phyloP scores from a whole-genome alignment of 495 filamentous ascomycete genomes.

The Xylaria longipes region DNA sequence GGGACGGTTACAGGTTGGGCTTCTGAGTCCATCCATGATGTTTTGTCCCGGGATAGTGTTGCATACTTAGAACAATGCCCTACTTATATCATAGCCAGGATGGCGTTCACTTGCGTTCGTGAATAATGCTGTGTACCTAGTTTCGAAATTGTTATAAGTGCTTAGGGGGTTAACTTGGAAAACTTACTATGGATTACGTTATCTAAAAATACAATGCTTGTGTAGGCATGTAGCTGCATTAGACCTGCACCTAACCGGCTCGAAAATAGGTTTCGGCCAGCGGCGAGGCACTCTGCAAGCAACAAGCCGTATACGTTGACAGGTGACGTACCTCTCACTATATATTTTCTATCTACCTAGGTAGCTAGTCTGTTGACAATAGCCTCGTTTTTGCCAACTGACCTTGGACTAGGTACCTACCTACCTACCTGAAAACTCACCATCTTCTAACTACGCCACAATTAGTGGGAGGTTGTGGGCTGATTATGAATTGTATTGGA shows the following conservation, averaged over 20 bases:
- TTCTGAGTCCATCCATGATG: neutral
- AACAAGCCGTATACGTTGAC: neutral
- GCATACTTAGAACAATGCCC: neutral
- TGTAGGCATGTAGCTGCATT: neutral
- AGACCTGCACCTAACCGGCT: neutral
- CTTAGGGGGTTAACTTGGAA: too few species aligned
- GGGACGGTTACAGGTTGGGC: conserved; percentile 7
- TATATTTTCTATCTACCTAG: too few species aligned
- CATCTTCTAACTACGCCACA: neutral
- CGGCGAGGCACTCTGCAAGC: neutral
- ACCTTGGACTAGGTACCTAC: too few species aligned
- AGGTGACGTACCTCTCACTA: neutral
- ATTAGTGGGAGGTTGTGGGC: neutral
- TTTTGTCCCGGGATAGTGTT: neutral
- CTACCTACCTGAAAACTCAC: neutral
- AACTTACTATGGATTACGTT: neutral
- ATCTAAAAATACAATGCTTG: conserved; percentile 3
- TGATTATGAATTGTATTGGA: too few species aligned
- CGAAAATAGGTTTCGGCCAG: neutral
- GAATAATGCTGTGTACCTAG: neutral
- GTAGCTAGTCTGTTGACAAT: neutral
- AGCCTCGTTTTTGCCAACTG: neutral
- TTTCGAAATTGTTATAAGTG: neutral
- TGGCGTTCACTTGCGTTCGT: neutral
- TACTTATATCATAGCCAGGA: neutral